Conservation (phyloP, 1,284 basidiomycete genomes). For the Spongiforma sp. region DNA sequence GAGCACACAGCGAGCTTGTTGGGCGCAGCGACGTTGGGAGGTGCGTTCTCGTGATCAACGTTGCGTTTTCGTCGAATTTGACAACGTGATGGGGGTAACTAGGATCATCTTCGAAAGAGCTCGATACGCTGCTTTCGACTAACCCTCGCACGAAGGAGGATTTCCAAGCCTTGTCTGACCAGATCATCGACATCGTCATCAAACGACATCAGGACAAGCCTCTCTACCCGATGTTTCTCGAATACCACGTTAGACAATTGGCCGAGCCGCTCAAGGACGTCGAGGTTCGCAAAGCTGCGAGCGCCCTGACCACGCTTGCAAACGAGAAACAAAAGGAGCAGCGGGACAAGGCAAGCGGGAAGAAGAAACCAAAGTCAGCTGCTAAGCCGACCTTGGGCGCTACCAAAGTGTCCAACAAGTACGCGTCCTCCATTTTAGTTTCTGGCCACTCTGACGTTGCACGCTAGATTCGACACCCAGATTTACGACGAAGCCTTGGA, state of each 20-base stretch:
- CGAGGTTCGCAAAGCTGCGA: conserved; percentile 88
- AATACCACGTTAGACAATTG: conserved; percentile 78
- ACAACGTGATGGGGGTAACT: conserved; percentile 4
- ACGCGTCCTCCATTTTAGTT: conserved; percentile 32
- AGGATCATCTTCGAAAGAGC: conserved; percentile 71
- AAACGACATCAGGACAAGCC: conserved; percentile 82
- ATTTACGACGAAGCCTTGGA: conserved; percentile 88
- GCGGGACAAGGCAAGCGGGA: conserved; percentile 83
- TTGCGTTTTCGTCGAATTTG: not conserved
- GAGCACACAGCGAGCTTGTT: conserved; percentile 83
- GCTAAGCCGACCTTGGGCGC: conserved; percentile 78
- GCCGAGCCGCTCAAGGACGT: conserved; percentile 81
- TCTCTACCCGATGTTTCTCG: conserved; percentile 81
- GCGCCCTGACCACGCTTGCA: conserved; percentile 80
- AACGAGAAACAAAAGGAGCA: conserved; percentile 95
- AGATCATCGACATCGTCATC: conserved; percentile 76
- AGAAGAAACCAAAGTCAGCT: conserved; percentile 82
- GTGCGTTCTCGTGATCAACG: conserved; percentile 38
- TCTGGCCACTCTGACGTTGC: conserved; percentile 3
- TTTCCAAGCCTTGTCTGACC: conserved; percentile 73
- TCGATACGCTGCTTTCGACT: conserved; percentile 71
- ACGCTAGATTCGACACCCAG: conserved; percentile 71
- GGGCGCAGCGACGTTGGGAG: conserved; percentile 71
- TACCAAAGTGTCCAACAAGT: conserved; percentile 70
- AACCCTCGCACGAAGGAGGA: conserved; percentile 88